Conservation (phyloP, 1,139 yeast species). For the Saccharomyces hybrid region DNA sequence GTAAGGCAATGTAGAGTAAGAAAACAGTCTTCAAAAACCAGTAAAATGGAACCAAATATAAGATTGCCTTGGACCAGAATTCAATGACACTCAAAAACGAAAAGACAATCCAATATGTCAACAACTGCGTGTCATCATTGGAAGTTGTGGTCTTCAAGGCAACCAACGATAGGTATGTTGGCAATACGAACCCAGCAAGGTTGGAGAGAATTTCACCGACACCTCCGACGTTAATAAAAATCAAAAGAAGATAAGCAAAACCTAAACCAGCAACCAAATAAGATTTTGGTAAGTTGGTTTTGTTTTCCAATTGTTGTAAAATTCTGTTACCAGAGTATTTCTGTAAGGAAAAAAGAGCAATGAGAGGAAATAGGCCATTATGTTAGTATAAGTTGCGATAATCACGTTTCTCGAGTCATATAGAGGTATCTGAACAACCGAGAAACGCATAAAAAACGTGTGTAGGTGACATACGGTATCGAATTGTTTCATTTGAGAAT, state of each 20-base stretch:
- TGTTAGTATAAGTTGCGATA: constrained; percentile 5
- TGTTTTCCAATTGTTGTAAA: constrained; percentile 51
- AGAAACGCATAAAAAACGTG: too few species aligned
- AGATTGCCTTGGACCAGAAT: constrained; percentile 89
- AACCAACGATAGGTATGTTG: constrained; percentile 79
- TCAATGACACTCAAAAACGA: constrained; percentile 85
- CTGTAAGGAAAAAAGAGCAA: constrained; percentile 21
- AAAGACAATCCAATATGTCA: constrained; percentile 96
- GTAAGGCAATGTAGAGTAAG: constrained; percentile 82
- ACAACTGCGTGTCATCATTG: constrained; percentile 74
- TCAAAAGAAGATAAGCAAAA: constrained; percentile 60
- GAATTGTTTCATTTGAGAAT: constrained; percentile 22
- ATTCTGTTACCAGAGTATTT: constrained; percentile 37
- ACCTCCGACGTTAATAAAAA: constrained; percentile 87
- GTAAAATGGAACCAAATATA: constrained; percentile 94
- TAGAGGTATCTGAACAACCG: background rate
- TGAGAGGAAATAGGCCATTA: constrained; percentile 2
- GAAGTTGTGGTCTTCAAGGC: constrained; percentile 69
- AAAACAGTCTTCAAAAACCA: constrained; percentile 86
- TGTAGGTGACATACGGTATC: constrained; percentile 19
- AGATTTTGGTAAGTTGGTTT: constrained; percentile 76
- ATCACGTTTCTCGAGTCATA: background rate
- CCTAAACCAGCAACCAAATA: constrained; percentile 67
- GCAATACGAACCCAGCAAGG: constrained; percentile 82
- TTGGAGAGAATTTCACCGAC: constrained; percentile 89